Percentiles rank a stretch among this genome's conserved stretches.
phyloP scores from a whole-genome alignment of 257 asterid genomes.

The Parsonsia alboflavescens region DNA sequence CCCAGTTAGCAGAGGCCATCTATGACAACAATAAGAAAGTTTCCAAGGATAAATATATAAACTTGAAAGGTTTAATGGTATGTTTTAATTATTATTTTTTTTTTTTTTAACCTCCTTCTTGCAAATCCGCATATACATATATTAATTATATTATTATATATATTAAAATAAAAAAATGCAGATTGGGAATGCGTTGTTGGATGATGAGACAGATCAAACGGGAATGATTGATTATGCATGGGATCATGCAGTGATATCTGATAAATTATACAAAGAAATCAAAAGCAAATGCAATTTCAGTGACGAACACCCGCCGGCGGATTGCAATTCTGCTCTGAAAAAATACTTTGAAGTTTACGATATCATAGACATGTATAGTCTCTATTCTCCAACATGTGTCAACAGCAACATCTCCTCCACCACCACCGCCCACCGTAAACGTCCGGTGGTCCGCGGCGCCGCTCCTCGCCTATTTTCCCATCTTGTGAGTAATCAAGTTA shows the following conservation, averaged over 20 bases:
- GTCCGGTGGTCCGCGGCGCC: conserved; percentile 20
- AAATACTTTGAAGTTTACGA: conserved; percentile 52
- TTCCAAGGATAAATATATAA: conserved; percentile 26
- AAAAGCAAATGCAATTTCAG: conserved; percentile 57
- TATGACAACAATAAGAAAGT: conserved; percentile 44
- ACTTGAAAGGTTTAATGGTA: conserved; percentile 76
- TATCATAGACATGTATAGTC: conserved; percentile 76
- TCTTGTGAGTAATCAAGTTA: conserved; percentile 28
- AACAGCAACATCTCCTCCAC: conserved; percentile 4
- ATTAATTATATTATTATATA: too few species aligned
- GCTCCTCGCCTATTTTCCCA: conserved; percentile 32
- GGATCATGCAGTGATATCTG: conserved; percentile 89
- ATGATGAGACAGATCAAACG: conserved; percentile 66
- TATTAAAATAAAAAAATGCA: conserved; percentile 19
- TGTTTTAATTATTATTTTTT: background rate
- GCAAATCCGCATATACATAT: too few species aligned
- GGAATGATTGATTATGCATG: conserved; percentile 92
- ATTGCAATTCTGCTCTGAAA: conserved; percentile 33
- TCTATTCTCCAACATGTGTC: conserved; percentile 57
- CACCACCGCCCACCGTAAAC: conserved; percentile 5
- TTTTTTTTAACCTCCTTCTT: too few species aligned
- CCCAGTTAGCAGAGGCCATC: conserved; percentile 64
- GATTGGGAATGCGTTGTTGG: conserved; percentile 84
- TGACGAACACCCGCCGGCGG: conserved; percentile 1
- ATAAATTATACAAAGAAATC: conserved; percentile 39